Conservation (phyloP, 176 grass and related monocot genomes). For the sorghum (Sorghum bicolor) region Sorghum_bicolor_NCBIv3 NC_012870.2:79534001-79534500, state of each 20-base stretch:
- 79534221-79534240: not conserved
- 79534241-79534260: not conserved
- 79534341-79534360: not conserved
- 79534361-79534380: not conserved
- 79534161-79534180: not conserved
- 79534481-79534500: not conserved
- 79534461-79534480: not conserved
- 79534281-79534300: not conserved
- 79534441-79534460: not conserved
- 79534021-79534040: conserved; percentile 74
- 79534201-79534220: not conserved
- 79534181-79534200: not conserved
- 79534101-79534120: not conserved
- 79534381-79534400: not conserved
- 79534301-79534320: not conserved
- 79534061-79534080: conserved; percentile 65
- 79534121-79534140: not conserved
- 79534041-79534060: conserved; percentile 95
- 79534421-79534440: not conserved
- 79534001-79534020: conserved; percentile 87
- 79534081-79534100: not conserved
- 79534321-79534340: not conserved
- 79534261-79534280: not conserved
- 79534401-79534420: not conserved
- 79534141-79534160: not conserved